Conservation (phyloP, 768 basidiomycete species). For the Mycena epipterygia region DNA sequence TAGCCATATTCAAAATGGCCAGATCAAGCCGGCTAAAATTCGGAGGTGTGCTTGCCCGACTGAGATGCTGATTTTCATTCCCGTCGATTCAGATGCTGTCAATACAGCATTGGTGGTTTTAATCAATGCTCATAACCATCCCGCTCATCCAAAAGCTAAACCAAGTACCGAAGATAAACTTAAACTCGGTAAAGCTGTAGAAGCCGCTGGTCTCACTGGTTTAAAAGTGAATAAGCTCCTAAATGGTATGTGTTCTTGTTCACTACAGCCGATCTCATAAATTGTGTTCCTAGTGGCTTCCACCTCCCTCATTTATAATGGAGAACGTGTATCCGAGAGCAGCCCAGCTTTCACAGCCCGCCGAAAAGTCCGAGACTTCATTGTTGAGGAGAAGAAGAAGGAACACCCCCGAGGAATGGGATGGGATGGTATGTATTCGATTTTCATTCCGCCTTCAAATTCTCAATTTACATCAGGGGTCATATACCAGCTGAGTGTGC, state of each 20-base stretch:
- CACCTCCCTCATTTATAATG: background rate
- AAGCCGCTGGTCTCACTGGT: conserved; percentile 3
- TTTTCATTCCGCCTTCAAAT: background rate
- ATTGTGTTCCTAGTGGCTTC: background rate
- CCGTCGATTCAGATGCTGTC: background rate
- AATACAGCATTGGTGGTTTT: background rate
- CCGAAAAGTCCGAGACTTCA: conserved; percentile 17
- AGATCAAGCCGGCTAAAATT: background rate
- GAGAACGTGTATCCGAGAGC: background rate
- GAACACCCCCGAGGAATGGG: conserved; percentile 17
- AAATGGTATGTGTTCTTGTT: background rate
- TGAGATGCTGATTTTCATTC: conserved; percentile 14
- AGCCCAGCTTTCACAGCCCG: conserved; percentile 15
- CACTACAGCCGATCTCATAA: background rate
- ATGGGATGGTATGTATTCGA: conserved; percentile 3
- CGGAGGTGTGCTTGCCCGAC: background rate
- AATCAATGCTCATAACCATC: conserved; percentile 19
- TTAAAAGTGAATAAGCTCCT: conserved; percentile 9
- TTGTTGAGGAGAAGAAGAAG: conserved; percentile 6
- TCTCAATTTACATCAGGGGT: conserved; percentile 2
- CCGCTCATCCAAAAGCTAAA: conserved; percentile 11
- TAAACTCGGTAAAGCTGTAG: conserved; percentile 3
- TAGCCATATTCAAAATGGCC: too few species aligned
- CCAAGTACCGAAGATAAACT: conserved; percentile 13
- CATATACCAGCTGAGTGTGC: background rate